phyloP scores from a whole-genome alignment of 768 basidiomycete genomes.

The Boletus edulis region DNA sequence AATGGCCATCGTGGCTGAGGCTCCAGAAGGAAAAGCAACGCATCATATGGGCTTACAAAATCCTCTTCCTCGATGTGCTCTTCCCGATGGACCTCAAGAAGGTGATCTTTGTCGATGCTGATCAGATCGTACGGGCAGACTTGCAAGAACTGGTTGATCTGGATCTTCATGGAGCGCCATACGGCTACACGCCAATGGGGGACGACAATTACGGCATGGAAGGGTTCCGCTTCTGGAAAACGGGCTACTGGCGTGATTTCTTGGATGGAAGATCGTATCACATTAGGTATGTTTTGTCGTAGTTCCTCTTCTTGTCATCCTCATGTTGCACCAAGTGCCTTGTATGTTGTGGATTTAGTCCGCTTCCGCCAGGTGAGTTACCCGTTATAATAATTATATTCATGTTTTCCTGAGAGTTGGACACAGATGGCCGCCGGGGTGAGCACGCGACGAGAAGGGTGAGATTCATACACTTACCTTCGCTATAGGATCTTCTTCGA shows the following conservation, averaged over 20 bases:
- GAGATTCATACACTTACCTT: background rate
- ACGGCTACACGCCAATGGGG: slow-evolving; percentile 97
- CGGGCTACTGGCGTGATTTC: slow-evolving; percentile 92
- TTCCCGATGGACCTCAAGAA: slow-evolving; percentile 99
- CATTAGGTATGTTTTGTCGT: slow-evolving; percentile 65
- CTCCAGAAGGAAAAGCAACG: slow-evolving; percentile 97
- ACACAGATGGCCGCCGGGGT: slow-evolving; percentile 57
- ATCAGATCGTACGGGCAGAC: slow-evolving; percentile 97
- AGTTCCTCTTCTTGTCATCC: background rate
- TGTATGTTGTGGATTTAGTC: slow-evolving; percentile 95
- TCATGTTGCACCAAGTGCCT: slow-evolving; percentile 55
- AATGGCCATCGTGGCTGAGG: slow-evolving; percentile 99
- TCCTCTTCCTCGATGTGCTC: slow-evolving; percentile 96
- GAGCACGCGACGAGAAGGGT: slow-evolving; percentile 14
- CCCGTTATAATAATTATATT: background rate
- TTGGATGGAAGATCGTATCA: slow-evolving; percentile 86
- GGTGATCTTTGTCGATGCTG: slow-evolving; percentile 98
- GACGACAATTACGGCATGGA: slow-evolving; percentile 94
- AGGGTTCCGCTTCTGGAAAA: slow-evolving; percentile 99
- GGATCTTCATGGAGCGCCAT: slow-evolving; percentile 89
- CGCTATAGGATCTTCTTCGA: slow-evolving; percentile 73
- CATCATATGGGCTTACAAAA: slow-evolving; percentile 99
- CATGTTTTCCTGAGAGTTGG: background rate
- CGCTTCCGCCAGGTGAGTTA: slow-evolving; percentile 80
- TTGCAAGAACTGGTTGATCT: slow-evolving; percentile 92